Evolutionary conservation across 441 rosid genomes (phyloP).

Genomic region (Pelargonium exstipulatum): DNA sequence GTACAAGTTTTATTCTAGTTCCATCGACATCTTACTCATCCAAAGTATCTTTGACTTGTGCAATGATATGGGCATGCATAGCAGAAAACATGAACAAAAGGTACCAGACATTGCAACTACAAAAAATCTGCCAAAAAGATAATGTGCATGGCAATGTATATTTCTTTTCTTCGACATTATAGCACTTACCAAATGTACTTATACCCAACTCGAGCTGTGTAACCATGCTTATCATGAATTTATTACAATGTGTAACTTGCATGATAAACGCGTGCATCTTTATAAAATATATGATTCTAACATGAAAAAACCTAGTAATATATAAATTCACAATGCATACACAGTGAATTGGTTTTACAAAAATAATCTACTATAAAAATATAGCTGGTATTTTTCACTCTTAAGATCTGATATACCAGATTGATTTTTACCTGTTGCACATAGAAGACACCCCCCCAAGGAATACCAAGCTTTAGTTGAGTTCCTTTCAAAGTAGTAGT

Average conservation of each 20-base stretch:
- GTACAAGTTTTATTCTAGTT: neutral
- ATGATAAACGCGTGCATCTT: neutral
- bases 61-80: neutral
- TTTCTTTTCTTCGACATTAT: neutral
- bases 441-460: constrained; percentile 93
- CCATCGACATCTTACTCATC: neutral
- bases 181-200: neutral
- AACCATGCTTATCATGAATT: neutral
- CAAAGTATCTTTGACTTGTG: neutral
- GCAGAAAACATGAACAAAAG: neutral
- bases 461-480: constrained; percentile 82
- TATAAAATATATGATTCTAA: neutral
- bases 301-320: neutral
- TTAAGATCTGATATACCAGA: constrained; percentile 6
- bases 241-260: neutral
- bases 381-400: neutral
- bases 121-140: neutral
- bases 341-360: constrained; percentile 1
- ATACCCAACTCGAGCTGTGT: neutral
- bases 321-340: neutral
- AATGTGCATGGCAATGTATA: neutral
- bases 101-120: neutral
- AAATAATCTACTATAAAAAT: neutral
- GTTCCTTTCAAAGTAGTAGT: constrained; percentile 79
- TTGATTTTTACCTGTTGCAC: constrained; percentile 72